Percentiles rank a stretch among this genome's conserved stretches.
phyloP scores from a whole-genome alignment of 1,139 yeast genomes.

The Kodamaea suecica region DNA sequence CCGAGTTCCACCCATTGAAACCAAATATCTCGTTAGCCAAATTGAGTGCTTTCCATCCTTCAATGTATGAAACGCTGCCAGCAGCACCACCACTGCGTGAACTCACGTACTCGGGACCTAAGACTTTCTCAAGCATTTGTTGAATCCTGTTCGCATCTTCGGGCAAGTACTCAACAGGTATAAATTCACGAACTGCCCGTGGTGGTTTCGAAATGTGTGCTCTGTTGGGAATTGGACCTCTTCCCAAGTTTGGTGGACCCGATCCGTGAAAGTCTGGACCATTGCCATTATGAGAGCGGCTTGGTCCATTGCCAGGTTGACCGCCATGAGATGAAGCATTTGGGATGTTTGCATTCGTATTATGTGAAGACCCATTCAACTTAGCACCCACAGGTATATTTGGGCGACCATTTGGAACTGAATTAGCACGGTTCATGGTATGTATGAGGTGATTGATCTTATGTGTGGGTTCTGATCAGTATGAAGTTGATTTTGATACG shows the following conservation, averaged over 20 bases:
- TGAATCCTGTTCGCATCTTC: constrained; percentile 43
- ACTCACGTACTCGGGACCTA: constrained; percentile 91
- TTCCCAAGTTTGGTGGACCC: constrained; percentile 6
- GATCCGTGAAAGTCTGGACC: constrained; percentile 4
- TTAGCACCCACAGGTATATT: no score
- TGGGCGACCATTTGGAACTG: no score
- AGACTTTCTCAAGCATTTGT: constrained; percentile 50
- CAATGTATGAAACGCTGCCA: constrained; percentile 63
- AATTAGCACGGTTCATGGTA: no score
- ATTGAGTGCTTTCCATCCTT: constrained; percentile 79
- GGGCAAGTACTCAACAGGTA: constrained; percentile 32
- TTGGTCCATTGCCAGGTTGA: background rate
- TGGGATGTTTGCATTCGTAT: no score
- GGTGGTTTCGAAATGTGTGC: no score
- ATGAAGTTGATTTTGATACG: no score
- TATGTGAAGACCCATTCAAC: no score
- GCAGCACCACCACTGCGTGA: constrained; percentile 79
- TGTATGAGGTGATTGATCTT: no score
- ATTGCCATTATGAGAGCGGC: constrained; percentile 2
- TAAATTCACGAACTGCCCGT: constrained; percentile 12
- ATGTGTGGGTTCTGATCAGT: no score
- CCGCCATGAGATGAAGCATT: no score
- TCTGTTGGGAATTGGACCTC: background rate
- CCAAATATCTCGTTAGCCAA: constrained; percentile 80
- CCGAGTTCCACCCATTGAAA: constrained; percentile 78